These are phyloP conservation scores for Trichophyton equinum DNA, from an alignment of 2,329 filamentous ascomycete species.

Conservation along the genomic window DNA sequence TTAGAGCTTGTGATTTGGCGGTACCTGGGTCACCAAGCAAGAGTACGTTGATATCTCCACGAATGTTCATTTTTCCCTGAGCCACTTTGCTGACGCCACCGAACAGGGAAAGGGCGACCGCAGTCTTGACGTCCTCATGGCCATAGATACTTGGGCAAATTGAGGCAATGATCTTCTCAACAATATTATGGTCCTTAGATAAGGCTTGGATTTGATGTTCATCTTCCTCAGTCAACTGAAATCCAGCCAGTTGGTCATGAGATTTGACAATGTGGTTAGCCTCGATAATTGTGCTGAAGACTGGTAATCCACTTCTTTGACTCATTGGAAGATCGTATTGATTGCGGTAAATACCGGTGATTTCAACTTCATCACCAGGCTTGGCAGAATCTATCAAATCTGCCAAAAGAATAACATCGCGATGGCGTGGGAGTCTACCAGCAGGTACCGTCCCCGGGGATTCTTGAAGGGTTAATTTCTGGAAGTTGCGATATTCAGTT, in stretches of 20 bases:
- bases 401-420: constrained; percentile 91
- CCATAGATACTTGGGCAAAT: constrained; percentile 97
- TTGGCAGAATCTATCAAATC: constrained; percentile 95
- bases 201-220: constrained; percentile 80
- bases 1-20: constrained; percentile 92
- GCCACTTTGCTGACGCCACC: constrained; percentile 86
- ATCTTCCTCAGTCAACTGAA: constrained; percentile 88
- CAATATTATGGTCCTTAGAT: constrained; percentile 77
- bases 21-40: constrained; percentile 95
- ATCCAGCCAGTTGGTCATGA: constrained; percentile 93
- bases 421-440: constrained; percentile 79
- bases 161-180: constrained; percentile 84
- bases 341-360: constrained; percentile 94
- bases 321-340: constrained; percentile 97
- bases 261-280: constrained; percentile 96
- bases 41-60: constrained; percentile 95
- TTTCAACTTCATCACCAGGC: constrained; percentile 92
- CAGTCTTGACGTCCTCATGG: constrained; percentile 93
- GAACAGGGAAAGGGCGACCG: constrained; percentile 84
- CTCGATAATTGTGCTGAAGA: constrained; percentile 94
- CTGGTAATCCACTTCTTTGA: constrained; percentile 96
- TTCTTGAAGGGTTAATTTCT: constrained; percentile 93
- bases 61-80: constrained; percentile 77
- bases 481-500: constrained; percentile 97
- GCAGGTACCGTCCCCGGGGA: constrained; percentile 94